A percentile compares a stretch with the other conserved stretches of the same genome.
phyloP scores from a whole-genome alignment of 2,329 filamentous ascomycete genomes.

The Alternaria sp. region DNA sequence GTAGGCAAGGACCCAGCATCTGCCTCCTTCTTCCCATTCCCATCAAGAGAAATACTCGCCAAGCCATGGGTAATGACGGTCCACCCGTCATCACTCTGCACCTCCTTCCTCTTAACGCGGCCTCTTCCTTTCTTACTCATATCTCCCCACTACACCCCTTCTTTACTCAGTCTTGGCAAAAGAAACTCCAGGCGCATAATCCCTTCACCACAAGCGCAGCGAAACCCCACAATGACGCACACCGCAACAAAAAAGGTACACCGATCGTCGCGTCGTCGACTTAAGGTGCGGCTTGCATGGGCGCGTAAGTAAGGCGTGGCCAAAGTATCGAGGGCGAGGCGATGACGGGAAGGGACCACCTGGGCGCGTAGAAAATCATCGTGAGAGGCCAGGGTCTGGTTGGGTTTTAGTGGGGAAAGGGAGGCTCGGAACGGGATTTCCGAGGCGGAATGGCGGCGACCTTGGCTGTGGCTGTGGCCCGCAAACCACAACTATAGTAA shows the following conservation, averaged over 20 bases:
- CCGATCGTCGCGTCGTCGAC: slow-evolving; percentile 14
- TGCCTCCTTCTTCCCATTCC: neutral
- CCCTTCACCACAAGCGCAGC: neutral
- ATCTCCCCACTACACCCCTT: neutral
- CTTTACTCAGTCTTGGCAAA: neutral
- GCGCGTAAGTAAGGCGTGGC: slow-evolving; percentile 16
- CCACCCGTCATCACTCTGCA: slow-evolving; percentile 45
- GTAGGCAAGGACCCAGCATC: slow-evolving; percentile 16
- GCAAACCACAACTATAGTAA: neutral
- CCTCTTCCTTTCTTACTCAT: slow-evolving; percentile 14
- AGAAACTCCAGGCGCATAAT: neutral
- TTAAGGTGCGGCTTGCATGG: slow-evolving; percentile 34
- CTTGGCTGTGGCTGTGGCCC: neutral
- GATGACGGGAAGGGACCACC: neutral
- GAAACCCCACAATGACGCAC: neutral
- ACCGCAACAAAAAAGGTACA: neutral
- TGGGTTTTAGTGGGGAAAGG: neutral
- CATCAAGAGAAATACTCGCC: slow-evolving; percentile 11
- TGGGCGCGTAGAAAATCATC: slow-evolving; percentile 9
- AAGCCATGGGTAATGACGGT: slow-evolving; percentile 44
- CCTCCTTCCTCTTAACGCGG: slow-evolving; percentile 40
- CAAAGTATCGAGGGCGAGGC: neutral
- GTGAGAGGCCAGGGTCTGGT: slow-evolving; percentile 5
- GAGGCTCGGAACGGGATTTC: slow-evolving; percentile 6
- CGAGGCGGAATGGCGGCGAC: neutral